phyloP scores from a whole-genome alignment of 257 asterid genomes.

The Gentiana dahurica region DNA sequence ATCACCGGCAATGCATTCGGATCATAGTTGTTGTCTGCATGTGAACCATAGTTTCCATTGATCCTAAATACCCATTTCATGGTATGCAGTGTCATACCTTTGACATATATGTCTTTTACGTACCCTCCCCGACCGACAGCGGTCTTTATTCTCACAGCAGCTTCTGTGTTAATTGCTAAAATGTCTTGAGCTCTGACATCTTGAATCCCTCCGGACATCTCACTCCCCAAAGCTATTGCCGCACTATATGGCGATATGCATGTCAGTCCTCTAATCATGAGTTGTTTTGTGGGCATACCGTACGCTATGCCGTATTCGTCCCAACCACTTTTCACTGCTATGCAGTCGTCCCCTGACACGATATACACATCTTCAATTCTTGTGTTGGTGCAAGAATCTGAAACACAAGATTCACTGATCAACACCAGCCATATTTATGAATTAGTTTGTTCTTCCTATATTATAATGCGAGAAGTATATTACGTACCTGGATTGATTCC shows the following conservation, averaged over 20 bases:
- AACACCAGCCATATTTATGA: not conserved
- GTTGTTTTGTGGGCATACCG: conserved; percentile 71
- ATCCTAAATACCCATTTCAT: conserved; percentile 33
- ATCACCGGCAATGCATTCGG: conserved; percentile 65
- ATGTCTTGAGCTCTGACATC: conserved; percentile 71
- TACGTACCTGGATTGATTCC: conserved; percentile 74
- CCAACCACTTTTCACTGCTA: conserved; percentile 92
- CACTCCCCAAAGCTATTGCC: conserved; percentile 81
- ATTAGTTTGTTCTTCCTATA: no score
- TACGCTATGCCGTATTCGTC: conserved; percentile 73
- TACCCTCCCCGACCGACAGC: conserved; percentile 68
- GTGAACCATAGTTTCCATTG: conserved; percentile 87
- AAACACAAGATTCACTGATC: not conserved
- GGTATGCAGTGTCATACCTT: conserved; percentile 12
- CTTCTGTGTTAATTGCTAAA: conserved; percentile 64
- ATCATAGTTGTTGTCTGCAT: conserved; percentile 58
- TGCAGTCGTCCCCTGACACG: conserved; percentile 76
- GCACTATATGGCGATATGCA: conserved; percentile 91
- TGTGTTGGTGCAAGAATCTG: conserved; percentile 87
- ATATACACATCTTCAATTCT: conserved; percentile 69
- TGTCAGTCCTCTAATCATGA: conserved; percentile 56
- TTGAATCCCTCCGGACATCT: conserved; percentile 87
- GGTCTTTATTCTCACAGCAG: conserved; percentile 71
- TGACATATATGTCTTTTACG: conserved; percentile 55
- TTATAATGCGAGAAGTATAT: no score